Base-by-base conservation (phyloP, 305 asterid species). In the Striga hermonthica region DNA sequence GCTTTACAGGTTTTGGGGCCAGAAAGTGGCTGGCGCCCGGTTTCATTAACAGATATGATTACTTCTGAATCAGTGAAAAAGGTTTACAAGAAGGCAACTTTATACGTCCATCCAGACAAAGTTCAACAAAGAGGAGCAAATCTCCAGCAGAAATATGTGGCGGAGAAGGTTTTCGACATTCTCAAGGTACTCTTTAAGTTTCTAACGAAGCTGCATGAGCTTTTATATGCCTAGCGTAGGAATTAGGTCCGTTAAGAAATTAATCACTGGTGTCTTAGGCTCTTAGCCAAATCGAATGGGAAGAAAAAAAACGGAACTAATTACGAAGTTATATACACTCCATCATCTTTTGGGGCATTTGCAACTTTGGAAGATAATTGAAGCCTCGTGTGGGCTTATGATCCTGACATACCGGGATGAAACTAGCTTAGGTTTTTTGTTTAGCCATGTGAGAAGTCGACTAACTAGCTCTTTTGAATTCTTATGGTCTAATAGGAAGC, bases 121-220 rank as follows among this genome's bases (percentile, higher is more conserved):
- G 97, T 92, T 75, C 98, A 92, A 76, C 98, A 92, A 71, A 87
- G 80, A 76, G 97, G 97, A 69, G 92, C 95, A 44, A 83, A 6
- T 74, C 73, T 84, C 73, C 79, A 79, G 69, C 94, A 92, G 77
- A 86, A 86, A 75, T 91, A 89, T 71, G 80, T 91, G 52, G 93
- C 98, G 41, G 98, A 89, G 78, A 89, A 89, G 78, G 95, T 87
- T 68, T 92, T 90, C 70, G 96, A 92, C 79, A 60, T 90, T 68
- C 80, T 92, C 9, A 90, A 92, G 97, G 97, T 92, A 57, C 16
- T n/a, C n/a, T 10, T 8, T 4, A n/a, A 15, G 15, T 87, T 43
- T 35, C 31, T 58, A 52, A 13, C 58, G 4, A 14, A 40, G 9
- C 28, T 72, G 14, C 56, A 34, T 62, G 54, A 9, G n/a, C n/a